A percentile compares a stretch with the other conserved stretches of the same genome.
Conservation (phyloP, 768 basidiomycete species). For the Pleurotus sapidus region DNA sequence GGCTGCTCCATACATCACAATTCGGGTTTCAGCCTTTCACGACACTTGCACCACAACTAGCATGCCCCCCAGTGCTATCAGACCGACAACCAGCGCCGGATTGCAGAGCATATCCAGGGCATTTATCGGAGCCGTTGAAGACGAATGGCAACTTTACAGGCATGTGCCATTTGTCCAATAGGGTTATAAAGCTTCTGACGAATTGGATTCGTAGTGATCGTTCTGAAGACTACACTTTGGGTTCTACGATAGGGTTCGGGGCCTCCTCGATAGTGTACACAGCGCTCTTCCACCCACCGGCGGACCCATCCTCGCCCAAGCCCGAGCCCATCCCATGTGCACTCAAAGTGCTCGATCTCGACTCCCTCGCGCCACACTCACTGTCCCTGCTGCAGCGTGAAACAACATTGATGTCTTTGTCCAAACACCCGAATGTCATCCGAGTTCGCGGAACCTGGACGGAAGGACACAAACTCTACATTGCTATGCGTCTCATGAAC, state of each 20-base stretch:
- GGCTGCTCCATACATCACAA: too few relatives aligned
- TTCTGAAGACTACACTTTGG: constrained; percentile 70
- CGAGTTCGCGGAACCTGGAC: constrained; percentile 91
- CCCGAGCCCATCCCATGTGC: constrained; percentile 58
- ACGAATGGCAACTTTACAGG: constrained; percentile 85
- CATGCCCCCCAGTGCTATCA: not conserved
- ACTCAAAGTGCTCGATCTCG: constrained; percentile 88
- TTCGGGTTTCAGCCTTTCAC: too few relatives aligned
- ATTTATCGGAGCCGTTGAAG: constrained; percentile 81
- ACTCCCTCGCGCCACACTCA: constrained; percentile 67
- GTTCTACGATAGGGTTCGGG: constrained; percentile 83
- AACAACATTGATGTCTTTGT: constrained; percentile 89
- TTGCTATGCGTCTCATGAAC: constrained; percentile 88
- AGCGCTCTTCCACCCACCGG: constrained; percentile 55
- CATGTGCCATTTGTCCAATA: constrained; percentile 21
- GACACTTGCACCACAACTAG: not conserved
- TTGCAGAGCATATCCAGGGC: constrained; percentile 3
- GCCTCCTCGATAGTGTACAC: constrained; percentile 90
- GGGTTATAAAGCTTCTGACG: constrained; percentile 8
- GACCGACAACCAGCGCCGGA: constrained; percentile 1
- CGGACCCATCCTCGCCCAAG: constrained; percentile 6
- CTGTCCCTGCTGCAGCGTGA: constrained; percentile 78
- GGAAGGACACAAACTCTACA: constrained; percentile 77
- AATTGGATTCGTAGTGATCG: constrained; percentile 47
- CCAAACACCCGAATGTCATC: constrained; percentile 90